Conservation (phyloP, 805 yeast genomes). For the Starmerella asiatica region DNA sequence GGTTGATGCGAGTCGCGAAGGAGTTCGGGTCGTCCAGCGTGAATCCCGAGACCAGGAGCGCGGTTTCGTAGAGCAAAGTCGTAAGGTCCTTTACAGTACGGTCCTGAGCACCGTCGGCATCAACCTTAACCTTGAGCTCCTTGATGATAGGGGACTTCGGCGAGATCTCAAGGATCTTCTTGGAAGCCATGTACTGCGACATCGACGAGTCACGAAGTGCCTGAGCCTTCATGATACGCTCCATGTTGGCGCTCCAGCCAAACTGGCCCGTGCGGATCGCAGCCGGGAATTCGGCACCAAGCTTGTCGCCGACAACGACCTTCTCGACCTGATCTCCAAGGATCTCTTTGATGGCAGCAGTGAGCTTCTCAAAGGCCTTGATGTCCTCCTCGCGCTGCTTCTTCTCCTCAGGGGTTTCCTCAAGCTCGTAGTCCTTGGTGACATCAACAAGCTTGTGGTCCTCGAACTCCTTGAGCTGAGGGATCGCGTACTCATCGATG, state of each 20-base stretch:
- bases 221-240: constrained; percentile 99
- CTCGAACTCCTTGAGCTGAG: constrained; percentile 98
- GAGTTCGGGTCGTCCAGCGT: constrained; percentile 96
- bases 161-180: constrained; percentile 97
- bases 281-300: constrained; percentile 91
- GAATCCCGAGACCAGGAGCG: constrained; percentile 97
- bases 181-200: constrained; percentile 99
- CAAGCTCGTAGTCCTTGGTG: constrained; percentile 95
- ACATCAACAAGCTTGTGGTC: constrained; percentile 98
- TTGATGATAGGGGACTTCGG: constrained; percentile 90
- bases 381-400: constrained; percentile 81
- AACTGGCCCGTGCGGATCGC: constrained; percentile 99
- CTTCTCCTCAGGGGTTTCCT: constrained; percentile 97
- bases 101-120: constrained; percentile 93
- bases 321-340: constrained; percentile 98
- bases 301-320: constrained; percentile 94
- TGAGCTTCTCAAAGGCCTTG: constrained; percentile 82
- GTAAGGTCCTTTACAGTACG: constrained; percentile 97
- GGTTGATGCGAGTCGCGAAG: constrained; percentile 94
- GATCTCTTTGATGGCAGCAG: constrained; percentile 91
- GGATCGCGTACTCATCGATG: constrained; percentile 98
- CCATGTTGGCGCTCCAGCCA: constrained; percentile 99
- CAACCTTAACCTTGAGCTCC: constrained; percentile 94
- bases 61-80: constrained; percentile 91
- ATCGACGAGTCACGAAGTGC: constrained; percentile 96